phyloP scores from a whole-genome alignment of 495 filamentous ascomycete genomes.

The Talaromyces borbonicus region DNA sequence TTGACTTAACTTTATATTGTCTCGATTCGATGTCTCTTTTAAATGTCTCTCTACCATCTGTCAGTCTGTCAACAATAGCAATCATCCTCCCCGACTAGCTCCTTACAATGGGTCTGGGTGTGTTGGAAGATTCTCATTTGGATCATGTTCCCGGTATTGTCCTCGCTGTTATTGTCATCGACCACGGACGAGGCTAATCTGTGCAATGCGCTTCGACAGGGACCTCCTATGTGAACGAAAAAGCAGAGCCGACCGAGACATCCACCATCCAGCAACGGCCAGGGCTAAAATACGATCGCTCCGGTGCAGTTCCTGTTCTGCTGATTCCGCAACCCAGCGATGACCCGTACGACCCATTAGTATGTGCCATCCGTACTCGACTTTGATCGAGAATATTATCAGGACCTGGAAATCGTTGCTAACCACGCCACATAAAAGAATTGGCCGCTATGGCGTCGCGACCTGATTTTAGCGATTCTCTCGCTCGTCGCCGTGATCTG shows the following conservation, averaged over 20 bases:
- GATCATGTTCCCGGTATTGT: slow-evolving; percentile 63
- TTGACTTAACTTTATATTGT: too few relatives aligned
- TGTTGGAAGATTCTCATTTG: slow-evolving; percentile 56
- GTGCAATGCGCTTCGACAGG: slow-evolving; percentile 31
- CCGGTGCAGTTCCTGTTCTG: slow-evolving; percentile 56
- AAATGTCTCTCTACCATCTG: too few relatives aligned
- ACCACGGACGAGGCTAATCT: not conserved
- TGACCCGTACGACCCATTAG: slow-evolving; percentile 70
- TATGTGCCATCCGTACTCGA: too few relatives aligned
- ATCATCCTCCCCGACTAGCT: too few relatives aligned
- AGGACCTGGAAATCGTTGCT: slow-evolving; percentile 8
- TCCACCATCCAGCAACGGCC: slow-evolving; percentile 19
- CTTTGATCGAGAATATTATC: too few relatives aligned
- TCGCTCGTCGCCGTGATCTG: slow-evolving; percentile 74
- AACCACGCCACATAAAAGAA: too few relatives aligned
- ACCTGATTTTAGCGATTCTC: slow-evolving; percentile 66
- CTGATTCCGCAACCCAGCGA: slow-evolving; percentile 73
- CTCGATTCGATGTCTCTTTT: too few relatives aligned
- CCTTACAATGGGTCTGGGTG: slow-evolving; percentile 68
- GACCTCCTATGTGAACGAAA: slow-evolving; percentile 55
- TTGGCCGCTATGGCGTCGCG: slow-evolving; percentile 83
- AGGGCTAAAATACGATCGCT: slow-evolving; percentile 62
- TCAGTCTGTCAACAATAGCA: too few relatives aligned
- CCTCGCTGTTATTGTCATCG: not conserved
- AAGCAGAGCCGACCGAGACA: slow-evolving; percentile 32